phyloP scores from a whole-genome alignment of 192 early-diverging fungal species.

The Linnemannia zychae region DNA sequence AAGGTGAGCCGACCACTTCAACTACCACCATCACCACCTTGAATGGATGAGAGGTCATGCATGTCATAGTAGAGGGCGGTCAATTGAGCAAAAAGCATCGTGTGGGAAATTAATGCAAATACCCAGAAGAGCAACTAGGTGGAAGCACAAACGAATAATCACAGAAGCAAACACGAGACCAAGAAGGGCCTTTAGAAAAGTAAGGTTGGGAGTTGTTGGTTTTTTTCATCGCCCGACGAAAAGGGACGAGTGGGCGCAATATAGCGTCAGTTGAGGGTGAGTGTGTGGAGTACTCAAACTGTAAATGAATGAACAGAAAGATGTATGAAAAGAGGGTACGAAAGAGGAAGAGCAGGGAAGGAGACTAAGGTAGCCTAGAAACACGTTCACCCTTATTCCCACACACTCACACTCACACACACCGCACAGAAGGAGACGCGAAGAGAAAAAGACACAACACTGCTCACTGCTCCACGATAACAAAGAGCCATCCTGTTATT shows the following conservation, averaged over 20 bases:
- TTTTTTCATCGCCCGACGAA: constrained; percentile 8
- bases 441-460: not conserved
- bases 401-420: not conserved
- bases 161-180: constrained; percentile 6
- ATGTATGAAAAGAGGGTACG: not conserved
- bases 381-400: not conserved
- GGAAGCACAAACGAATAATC: not conserved
- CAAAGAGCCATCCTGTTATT: not conserved
- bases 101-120: constrained; percentile 13
- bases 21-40: not conserved
- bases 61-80: not conserved
- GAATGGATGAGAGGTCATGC: not conserved
- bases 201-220: not conserved
- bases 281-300: constrained; percentile 3
- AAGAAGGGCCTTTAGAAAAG: not conserved
- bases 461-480: too few species aligned
- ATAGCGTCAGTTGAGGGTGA: not conserved
- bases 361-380: not conserved
- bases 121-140: not conserved
- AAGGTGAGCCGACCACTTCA: constrained; percentile 3
- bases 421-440: not conserved
- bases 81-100: not conserved
- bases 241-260: not conserved
- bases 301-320: not conserved
- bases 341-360: too few species aligned